Evolutionary conservation across 495 filamentous ascomycete genomes (phyloP).

Genomic region (Amorphotheca resinae): DNA sequence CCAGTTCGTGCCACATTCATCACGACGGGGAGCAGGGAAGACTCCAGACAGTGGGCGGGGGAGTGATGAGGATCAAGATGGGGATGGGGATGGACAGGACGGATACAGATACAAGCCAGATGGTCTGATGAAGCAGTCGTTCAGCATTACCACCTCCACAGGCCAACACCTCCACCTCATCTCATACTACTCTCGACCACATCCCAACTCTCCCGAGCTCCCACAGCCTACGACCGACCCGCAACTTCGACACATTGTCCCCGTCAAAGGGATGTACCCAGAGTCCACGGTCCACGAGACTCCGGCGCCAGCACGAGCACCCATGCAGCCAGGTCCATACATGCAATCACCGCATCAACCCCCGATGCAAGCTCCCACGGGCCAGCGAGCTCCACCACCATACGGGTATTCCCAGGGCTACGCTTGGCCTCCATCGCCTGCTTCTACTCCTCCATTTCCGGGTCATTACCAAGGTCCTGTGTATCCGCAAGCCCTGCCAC

Average conservation of each 20-base stretch:
- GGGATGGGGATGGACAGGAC: slow-evolving; percentile 78
- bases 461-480: slow-evolving; percentile 13
- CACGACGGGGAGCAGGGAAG: slow-evolving; percentile 46
- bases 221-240: slow-evolving; percentile 72
- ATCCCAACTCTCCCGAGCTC: slow-evolving; percentile 51
- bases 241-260: slow-evolving; percentile 67
- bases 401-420: slow-evolving; percentile 36
- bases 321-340: slow-evolving; percentile 33
- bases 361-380: slow-evolving; percentile 18
- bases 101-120: slow-evolving; percentile 96
- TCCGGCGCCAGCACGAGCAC: slow-evolving; percentile 35
- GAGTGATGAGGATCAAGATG: slow-evolving; percentile 66
- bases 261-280: slow-evolving; percentile 87
- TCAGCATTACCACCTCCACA: slow-evolving; percentile 87
- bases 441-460: slow-evolving; percentile 29
- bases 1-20: slow-evolving; percentile 39
- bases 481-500: slow-evolving; percentile 15
- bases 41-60: slow-evolving; percentile 67
- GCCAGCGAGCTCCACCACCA: slow-evolving; percentile 21
- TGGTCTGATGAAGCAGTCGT: slow-evolving; percentile 97
- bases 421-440: slow-evolving; percentile 54
- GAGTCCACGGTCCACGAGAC: slow-evolving; percentile 88
- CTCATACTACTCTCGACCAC: slow-evolving; percentile 81
- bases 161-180: slow-evolving; percentile 93
- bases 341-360: slow-evolving; percentile 30